phyloP scores from a whole-genome alignment of 768 basidiomycete genomes.

The Suillus bovinus region DNA sequence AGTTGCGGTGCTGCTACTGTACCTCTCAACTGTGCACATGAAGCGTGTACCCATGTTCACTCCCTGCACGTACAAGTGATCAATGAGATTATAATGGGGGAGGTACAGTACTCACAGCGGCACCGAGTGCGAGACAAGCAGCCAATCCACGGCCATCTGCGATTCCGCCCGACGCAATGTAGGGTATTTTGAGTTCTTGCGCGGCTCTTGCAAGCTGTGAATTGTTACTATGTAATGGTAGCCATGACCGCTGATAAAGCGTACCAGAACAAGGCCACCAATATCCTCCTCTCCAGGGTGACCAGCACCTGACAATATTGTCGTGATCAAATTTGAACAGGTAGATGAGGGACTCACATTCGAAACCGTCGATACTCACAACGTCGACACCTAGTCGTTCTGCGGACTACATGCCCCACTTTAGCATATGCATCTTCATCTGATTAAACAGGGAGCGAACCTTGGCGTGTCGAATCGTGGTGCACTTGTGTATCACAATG shows the following conservation, averaged over 20 bases:
- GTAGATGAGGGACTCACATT: slow-evolving; percentile 53
- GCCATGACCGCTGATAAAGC: slow-evolving; percentile 2
- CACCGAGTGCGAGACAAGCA: slow-evolving; percentile 79
- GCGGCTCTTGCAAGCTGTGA: slow-evolving; percentile 81
- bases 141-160: slow-evolving; percentile 85
- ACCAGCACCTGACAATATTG: slow-evolving; percentile 67
- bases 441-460: slow-evolving; percentile 35
- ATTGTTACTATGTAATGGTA: slow-evolving; percentile 3
- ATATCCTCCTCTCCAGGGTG: slow-evolving; percentile 96
- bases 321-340: slow-evolving; percentile 10
- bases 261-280: slow-evolving; percentile 79
- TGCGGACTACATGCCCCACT: slow-evolving; percentile 44
- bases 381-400: slow-evolving; percentile 82
- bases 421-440: slow-evolving; percentile 23
- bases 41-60: slow-evolving; percentile 91
- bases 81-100: neutral
- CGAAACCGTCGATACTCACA: slow-evolving; percentile 88
- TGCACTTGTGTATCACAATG: slow-evolving; percentile 89
- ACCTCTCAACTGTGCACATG: slow-evolving; percentile 90
- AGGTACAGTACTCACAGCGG: slow-evolving; percentile 51
- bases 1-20: slow-evolving; percentile 13
- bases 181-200: slow-evolving; percentile 81
- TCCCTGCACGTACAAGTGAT: slow-evolving; percentile 47
- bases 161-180: slow-evolving; percentile 89
- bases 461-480: slow-evolving; percentile 83